These are phyloP conservation scores for Neofusicoccum parvum DNA, from an alignment of 2,329 filamentous ascomycete genomes.

Conservation along the genomic window DNA sequence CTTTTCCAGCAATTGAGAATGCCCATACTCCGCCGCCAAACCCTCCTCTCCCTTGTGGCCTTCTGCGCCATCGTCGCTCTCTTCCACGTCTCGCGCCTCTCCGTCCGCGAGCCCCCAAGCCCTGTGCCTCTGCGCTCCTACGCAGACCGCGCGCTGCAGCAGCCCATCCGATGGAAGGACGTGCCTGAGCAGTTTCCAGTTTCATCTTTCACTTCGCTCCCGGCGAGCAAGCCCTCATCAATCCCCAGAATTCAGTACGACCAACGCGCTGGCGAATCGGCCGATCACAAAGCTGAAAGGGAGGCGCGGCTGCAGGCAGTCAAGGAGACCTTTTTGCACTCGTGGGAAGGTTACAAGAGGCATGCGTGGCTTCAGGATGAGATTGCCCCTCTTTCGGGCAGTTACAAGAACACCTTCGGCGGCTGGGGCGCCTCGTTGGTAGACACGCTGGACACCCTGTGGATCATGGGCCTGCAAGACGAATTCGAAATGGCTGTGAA, in stretches of 20 bases:
- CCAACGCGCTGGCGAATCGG: constrained; percentile 37
- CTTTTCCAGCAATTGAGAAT: constrained; percentile 27
- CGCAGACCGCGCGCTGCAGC: constrained; percentile 26
- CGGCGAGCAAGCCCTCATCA: constrained; percentile 30
- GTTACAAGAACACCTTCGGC: constrained; percentile 53
- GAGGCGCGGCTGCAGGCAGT: constrained; percentile 37
- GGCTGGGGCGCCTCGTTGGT: constrained; percentile 63
- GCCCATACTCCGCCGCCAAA: constrained; percentile 33
- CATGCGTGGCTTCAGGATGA: constrained; percentile 59
- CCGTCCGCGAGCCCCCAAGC: constrained; percentile 27
- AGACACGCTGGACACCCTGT: constrained; percentile 63
- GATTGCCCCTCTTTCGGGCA: constrained; percentile 52
- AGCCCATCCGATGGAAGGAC: constrained; percentile 37
- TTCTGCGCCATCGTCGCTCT: constrained; percentile 35
- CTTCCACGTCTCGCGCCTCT: constrained; percentile 31
- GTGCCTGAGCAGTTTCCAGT: constrained; percentile 36
- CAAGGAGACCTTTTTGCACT: constrained; percentile 40
- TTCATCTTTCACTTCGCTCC: constrained; percentile 34
- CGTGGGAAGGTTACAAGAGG: constrained; percentile 54
- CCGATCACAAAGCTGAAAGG: constrained; percentile 32
- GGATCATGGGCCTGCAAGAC: constrained; percentile 61
- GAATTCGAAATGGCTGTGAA: constrained; percentile 60
- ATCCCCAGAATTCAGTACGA: constrained; percentile 43
- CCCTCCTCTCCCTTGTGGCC: constrained; percentile 31
- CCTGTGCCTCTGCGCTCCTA: constrained; percentile 30